A percentile compares a stretch with the other conserved stretches of the same genome.
phyloP scores from a whole-genome alignment of 1,284 basidiomycete species.

The Retiboletus fuscus region DNA sequence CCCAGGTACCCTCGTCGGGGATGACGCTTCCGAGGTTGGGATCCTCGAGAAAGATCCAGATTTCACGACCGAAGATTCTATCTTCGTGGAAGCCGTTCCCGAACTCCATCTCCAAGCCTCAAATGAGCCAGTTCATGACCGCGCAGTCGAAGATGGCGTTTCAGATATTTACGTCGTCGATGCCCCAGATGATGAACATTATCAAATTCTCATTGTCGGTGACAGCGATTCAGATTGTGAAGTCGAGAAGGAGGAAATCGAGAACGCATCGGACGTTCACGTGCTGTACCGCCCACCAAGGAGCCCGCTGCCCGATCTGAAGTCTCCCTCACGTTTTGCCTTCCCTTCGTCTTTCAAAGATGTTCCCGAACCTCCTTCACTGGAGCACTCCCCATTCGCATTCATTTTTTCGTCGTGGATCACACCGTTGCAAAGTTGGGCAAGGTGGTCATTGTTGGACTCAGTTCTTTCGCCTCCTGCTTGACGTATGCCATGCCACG shows the following conservation, averaged over 20 bases:
- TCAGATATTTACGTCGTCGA: neutral
- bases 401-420: conserved; percentile 36
- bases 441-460: conserved; percentile 29
- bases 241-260: conserved; percentile 8
- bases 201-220: conserved; percentile 23
- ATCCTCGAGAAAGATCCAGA: conserved; percentile 26
- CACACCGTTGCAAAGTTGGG: conserved; percentile 22
- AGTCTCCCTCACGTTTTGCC: conserved; percentile 22
- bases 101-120: neutral
- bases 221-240: conserved; percentile 6
- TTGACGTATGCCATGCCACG: conserved; percentile 10
- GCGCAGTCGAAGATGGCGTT: neutral
- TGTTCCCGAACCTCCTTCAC: conserved; percentile 27
- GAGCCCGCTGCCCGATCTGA: conserved; percentile 25
- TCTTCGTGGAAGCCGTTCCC: neutral
- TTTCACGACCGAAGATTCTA: neutral
- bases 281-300: conserved; percentile 8
- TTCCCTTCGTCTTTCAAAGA: conserved; percentile 19
- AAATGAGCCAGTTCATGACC: neutral
- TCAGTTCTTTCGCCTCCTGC: conserved; percentile 26
- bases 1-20: conserved; percentile 36
- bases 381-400: conserved; percentile 18
- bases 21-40: conserved; percentile 28
- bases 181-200: neutral
- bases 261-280: conserved; percentile 9